Base-by-base conservation (phyloP, 2,329 filamentous ascomycete species). In the Aureobasidium sp. region DNA sequence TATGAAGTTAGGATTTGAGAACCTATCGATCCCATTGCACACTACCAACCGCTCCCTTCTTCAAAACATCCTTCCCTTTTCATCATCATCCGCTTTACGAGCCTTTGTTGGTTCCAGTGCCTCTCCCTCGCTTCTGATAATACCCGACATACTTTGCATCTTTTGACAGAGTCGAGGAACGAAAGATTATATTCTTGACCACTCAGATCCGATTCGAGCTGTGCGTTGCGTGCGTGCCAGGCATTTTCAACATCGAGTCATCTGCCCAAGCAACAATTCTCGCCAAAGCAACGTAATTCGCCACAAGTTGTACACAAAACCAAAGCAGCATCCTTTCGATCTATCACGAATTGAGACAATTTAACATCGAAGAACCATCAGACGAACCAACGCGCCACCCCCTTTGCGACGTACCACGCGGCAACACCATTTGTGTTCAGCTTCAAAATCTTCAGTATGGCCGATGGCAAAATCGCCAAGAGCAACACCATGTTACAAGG, bases 131-230 rank as follows among this genome's bases (percentile, higher is more conserved):
- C 20, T 26, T 37, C 41, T n/a, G 20, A 47, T n/a, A 32, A 29
- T 15, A 34, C 39, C 46, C 53, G 52, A 57, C 39, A 46, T 3
- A 42, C 32, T 32, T 20, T n/a, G 10, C 53, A 36, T n/a, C 41
- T 17, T 32, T 55, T 55, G 26, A 55, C 36, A 55, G 37, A 55
- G 51, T 32, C 37, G 41, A 57, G n/a, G n/a, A 57, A 57, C 27
- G 20, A 47, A 57, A 36, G 20, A 57, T 7, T 23, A 29, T 47
- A 41, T 47, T 32, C n/a, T 42, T 12, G 36, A 46, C 41, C 10
- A 47, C 41, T 23, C 37, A 34, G 15, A 44, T 47, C 53, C 39
- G 41, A 57, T 36, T 13, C 13, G 15, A 47, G n/a, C 41, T 57
- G 41, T 47, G 53, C 29, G 39, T 57, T 29, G 6, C 32, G 39